phyloP scores from a whole-genome alignment of 352 stramenopile genomes.

The Phytophthora podocarpi region DNA sequence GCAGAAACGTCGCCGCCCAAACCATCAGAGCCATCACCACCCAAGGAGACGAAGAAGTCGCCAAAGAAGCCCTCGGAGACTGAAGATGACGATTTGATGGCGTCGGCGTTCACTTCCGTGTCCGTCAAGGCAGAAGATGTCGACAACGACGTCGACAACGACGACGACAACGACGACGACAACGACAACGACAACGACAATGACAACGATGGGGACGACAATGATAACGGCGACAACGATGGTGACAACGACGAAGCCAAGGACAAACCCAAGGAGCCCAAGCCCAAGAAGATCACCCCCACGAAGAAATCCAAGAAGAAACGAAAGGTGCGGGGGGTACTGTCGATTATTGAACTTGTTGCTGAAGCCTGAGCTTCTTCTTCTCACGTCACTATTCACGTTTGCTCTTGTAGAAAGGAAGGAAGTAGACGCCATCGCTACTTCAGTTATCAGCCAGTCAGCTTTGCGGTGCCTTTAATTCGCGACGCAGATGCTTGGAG shows the following conservation, averaged over 20 bases:
- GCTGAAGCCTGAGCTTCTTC: constrained; percentile 1
- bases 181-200: constrained; percentile 34
- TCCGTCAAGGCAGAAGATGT: constrained; percentile 31
- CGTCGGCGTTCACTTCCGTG: constrained; percentile 37
- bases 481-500: constrained; percentile 13
- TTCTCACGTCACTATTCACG: constrained; percentile 8
- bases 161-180: constrained; percentile 39
- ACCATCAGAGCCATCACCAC: constrained; percentile 1
- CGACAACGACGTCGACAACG: constrained; percentile 43
- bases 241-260: constrained; percentile 21
- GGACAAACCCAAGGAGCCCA: constrained; percentile 29
- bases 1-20: constrained; percentile 15
- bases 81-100: constrained; percentile 26
- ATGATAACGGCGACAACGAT: constrained; percentile 14
- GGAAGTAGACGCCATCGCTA: constrained; percentile 38
- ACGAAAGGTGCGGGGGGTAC: constrained; percentile 59
- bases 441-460: constrained; percentile 24
- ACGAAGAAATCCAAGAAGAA: constrained; percentile 76
- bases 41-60: constrained; percentile 22
- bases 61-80: constrained; percentile 27
- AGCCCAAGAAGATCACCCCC: constrained; percentile 37
- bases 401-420: constrained; percentile 45
- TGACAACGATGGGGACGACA: not conserved
- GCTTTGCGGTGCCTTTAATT: constrained; percentile 13
- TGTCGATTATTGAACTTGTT: constrained; percentile 9